Conservation (phyloP, 2,329 filamentous ascomycete genomes). For the Paraphaeosphaeria minitans region DNA sequence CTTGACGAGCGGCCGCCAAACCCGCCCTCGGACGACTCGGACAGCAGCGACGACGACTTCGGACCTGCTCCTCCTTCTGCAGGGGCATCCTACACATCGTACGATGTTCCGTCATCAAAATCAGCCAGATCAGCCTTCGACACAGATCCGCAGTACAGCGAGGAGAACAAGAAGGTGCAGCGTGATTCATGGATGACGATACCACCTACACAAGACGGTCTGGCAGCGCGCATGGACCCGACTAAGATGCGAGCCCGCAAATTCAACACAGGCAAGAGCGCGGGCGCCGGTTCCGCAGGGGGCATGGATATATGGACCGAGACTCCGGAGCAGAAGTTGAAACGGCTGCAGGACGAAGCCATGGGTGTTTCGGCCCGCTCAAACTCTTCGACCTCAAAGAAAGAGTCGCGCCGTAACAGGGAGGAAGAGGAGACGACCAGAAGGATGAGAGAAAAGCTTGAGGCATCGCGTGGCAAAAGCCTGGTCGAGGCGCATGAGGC, state of each 20-base stretch:
- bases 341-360: constrained; percentile 78
- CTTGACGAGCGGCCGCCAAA: constrained; percentile 53
- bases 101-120: constrained; percentile 17
- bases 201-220: constrained; percentile 56
- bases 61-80: constrained; percentile 52
- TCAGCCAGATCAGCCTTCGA: constrained; percentile 38
- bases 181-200: constrained; percentile 72
- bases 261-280: constrained; percentile 74
- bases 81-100: constrained; percentile 19
- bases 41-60: constrained; percentile 51
- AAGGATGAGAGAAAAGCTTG: constrained; percentile 62
- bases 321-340: constrained; percentile 84
- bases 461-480: constrained; percentile 51
- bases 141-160: constrained; percentile 34
- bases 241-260: constrained; percentile 81
- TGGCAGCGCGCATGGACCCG: constrained; percentile 71
- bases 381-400: constrained; percentile 26
- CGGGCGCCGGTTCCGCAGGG: constrained; percentile 51
- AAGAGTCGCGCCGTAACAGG: constrained; percentile 42
- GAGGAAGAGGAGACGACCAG: constrained; percentile 54
- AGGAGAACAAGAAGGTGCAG: constrained; percentile 56
- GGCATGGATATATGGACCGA: constrained; percentile 81
- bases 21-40: constrained; percentile 43
- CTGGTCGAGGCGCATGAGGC: constrained; percentile 55
- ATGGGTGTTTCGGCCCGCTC: constrained; percentile 68